Conservation (phyloP, 768 basidiomycete species). For the Tylopilus intermedius region DNA sequence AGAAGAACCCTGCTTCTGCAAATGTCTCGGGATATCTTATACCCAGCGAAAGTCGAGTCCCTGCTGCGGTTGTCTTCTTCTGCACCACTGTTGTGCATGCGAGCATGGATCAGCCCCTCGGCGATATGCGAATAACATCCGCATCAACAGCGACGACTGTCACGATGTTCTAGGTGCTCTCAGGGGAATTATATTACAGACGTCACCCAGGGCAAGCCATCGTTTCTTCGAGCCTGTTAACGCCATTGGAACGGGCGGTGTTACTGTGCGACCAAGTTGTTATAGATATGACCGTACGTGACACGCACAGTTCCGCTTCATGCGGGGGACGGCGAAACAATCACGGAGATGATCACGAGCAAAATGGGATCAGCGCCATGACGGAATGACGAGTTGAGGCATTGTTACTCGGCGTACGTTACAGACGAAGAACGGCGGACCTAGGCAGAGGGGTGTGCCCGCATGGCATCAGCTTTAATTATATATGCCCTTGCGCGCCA, state of each 20-base stretch:
- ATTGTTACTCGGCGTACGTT: not conserved
- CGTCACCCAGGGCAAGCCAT: constrained; percentile 30
- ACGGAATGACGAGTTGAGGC: not conserved
- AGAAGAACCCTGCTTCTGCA: not conserved
- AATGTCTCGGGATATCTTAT: not conserved
- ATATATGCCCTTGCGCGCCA: not conserved
- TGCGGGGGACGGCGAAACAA: not conserved
- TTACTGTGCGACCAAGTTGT: constrained; percentile 16
- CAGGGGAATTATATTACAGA: constrained; percentile 12
- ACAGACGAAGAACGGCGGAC: not conserved
- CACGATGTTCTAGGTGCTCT: not conserved
- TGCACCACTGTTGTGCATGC: not conserved
- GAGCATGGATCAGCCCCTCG: not conserved
- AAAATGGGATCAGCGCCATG: not conserved
- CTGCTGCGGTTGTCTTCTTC: not conserved
- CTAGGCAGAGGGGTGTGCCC: not conserved
- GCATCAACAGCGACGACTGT: not conserved
- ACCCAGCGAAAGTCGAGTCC: not conserved
- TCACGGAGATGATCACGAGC: not conserved
- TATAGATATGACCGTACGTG: not conserved
- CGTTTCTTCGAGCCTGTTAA: constrained; percentile 28
- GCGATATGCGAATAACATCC: not conserved
- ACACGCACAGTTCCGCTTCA: not conserved
- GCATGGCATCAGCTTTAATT: not conserved
- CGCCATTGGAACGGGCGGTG: constrained; percentile 8